Base-by-base conservation (phyloP, 331 rosid species). In the Arachis monticola region DNA sequence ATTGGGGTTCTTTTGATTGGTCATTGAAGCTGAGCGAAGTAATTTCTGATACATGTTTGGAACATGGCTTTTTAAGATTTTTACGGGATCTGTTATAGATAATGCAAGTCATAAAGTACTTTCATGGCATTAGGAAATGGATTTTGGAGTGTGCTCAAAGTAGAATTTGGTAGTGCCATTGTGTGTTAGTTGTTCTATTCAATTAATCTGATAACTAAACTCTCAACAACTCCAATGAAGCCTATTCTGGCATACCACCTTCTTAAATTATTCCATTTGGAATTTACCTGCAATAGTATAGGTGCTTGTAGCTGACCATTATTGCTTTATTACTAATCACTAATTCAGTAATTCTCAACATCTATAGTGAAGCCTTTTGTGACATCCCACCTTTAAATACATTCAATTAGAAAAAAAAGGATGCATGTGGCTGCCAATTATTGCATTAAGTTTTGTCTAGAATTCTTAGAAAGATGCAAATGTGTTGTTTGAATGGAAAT, bases 121-220 rank as follows among this genome's bases (percentile, higher is more conserved):
- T 52, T 77, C n/a, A 11, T 63, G 45, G 11, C 70, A 66, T 69
- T 47, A 10, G 71, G 50, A 60, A 46, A 41, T 47, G 22, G 12
- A 38, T 60, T 68, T 69, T 8, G 41, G 64, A 69, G 40, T 77
- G 63, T 77, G 67, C 69, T 60, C 44, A 14, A 68, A 22, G 60
- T 68, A 45, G 48, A 57, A 17, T 38, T 40, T 35, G 42, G 63
- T 41, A 30, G 69, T 48, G 44, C 35, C 22, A 1, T 44, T 45
- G 47, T 56, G 42, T 27, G 40, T 69, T 17, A 35, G 42, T 50
- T 47, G 6, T 60, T 38, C 75, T 35, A 2, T 35, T 35, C 14
- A 60, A 72, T 31, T 52, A 35, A 38, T 46, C 40, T 35, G 40
- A 53, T 67, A n/a, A n/a, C 35, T 57, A 35, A 10, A 14, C 14